Base-by-base conservation (phyloP, 495 filamentous ascomycete species). In the Hypoxylon intermedium region DNA sequence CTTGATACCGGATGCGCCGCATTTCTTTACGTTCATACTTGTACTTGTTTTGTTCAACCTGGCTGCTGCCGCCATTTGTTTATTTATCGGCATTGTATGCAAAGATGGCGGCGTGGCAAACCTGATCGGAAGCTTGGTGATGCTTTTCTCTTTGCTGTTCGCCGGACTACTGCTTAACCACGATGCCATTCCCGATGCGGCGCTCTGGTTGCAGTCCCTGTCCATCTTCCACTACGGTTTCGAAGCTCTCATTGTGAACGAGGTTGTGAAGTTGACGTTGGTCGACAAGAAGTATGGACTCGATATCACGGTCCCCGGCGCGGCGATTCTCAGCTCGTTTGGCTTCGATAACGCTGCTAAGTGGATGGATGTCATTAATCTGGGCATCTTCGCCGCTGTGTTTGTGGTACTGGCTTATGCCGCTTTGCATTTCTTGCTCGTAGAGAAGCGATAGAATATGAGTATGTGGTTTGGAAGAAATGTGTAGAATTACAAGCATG, bases 151-250 rank as follows among this genome's bases (percentile, higher is more conserved):
- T 67, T 75, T 99, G 64, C 82, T 99, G 0, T 97, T 99, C 74
- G 92, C 92, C 0, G 94, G 94, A 53, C 79, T 98, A 26, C 76
- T 99, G 44, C 82, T 99, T 41, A 99, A 99, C 70, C 92, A 96
- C 67, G 85, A 97, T 68, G 91, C 89, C 11, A 98, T 98, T 54
- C 94, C 94, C 3, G 75, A 82, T 33, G 84, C 86, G 6, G 88
- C 91, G 6, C 67, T 90, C 52, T 99, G 94, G 94, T 71, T 98
- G 30, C 95, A 99, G 76, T 77, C 92, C 78, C 80, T 97, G n/a
- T 97, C 92, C 15, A 99, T 99, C 62, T 99, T 98, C 85, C 94
- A 99, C 72, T 99, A 96, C 70, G 94, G 87, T 2, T 98, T 99
- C 65, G 94, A 97, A 78, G 89, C 90, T 2, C 82, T 99, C 18